phyloP scores from a whole-genome alignment of 371 early-diverging fungal species.

The Apophysomyces variabilis region DNA sequence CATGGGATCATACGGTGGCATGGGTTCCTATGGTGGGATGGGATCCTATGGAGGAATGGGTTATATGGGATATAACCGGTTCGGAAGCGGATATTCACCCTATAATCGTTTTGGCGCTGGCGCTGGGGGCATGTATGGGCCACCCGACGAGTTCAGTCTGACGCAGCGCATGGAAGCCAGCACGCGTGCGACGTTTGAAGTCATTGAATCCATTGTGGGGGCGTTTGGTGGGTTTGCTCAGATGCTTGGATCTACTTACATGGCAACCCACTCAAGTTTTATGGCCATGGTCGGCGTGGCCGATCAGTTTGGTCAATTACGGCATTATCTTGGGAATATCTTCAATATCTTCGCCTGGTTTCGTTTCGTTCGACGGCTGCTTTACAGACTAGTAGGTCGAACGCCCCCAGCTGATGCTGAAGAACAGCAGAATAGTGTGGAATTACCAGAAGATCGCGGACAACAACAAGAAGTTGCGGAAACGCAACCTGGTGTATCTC shows the following conservation, averaged over 20 bases:
- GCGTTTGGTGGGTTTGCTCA: constrained; percentile 96
- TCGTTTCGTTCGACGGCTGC: constrained; percentile 63
- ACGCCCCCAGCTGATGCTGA: constrained; percentile 62
- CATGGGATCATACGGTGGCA: constrained; percentile 34
- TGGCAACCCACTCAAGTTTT: constrained; percentile 95
- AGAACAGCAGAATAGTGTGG: constrained; percentile 54
- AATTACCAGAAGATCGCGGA: constrained; percentile 51
- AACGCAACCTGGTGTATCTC: constrained; percentile 21
- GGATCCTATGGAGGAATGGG: constrained; percentile 34
- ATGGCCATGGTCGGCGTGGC: constrained; percentile 98
- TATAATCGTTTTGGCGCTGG: constrained; percentile 49
- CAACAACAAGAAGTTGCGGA: constrained; percentile 51
- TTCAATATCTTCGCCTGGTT: constrained; percentile 76
- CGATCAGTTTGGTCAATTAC: constrained; percentile 92
- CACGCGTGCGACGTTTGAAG: constrained; percentile 87
- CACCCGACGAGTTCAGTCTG: constrained; percentile 65
- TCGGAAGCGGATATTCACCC: constrained; percentile 50
- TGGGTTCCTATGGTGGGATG: constrained; percentile 33
- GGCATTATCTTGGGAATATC: constrained; percentile 80
- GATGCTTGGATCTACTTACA: constrained; percentile 96
- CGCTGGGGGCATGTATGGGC: constrained; percentile 54
- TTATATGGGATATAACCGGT: constrained; percentile 23
- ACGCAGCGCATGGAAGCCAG: constrained; percentile 84
- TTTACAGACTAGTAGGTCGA: constrained; percentile 67
- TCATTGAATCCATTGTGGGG: constrained; percentile 89